Evolutionary conservation across 768 basidiomycete species (phyloP), one percentile per base, ranked within the genome.

Genomic region (Cytidiella melzeri): DNA sequence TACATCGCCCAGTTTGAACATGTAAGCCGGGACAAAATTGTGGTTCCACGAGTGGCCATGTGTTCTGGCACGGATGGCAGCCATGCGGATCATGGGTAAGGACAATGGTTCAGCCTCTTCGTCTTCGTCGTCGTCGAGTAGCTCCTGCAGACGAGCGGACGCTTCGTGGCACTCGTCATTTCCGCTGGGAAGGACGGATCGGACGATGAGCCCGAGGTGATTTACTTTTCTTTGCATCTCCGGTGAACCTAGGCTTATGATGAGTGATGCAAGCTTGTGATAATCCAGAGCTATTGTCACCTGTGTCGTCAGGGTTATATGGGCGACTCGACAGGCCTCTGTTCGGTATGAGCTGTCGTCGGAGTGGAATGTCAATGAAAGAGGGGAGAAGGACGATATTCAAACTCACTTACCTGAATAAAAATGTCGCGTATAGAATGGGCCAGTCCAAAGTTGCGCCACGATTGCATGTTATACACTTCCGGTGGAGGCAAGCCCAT

Each of bases 401-500:
- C n/a, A n/a, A n/a, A n/a, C n/a, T n/a, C n/a, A n/a, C 61, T 43
- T 52, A 73, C 75, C 39, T 61, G 55, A n/a, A 75, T 57, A 45
- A 69, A 68, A 11, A 63, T 55, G 27, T 58, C 60, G 0, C 70
- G 60, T 5, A 76, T 51, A 4, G 69, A 74, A 44, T 71, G 65
- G 0, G 73, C 71, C 18, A 77, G 58, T 7, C 69, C 68, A 51
- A 70, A 76, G 52, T 70, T 76, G 45, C 75, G 60, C 26, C 52
- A 66, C 3, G 72, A 68, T 25, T 60, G 21, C 64, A 66, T 64
- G 5, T 51, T 60, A 20, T 64, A 64, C 25, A 71, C 60, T 3
- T 63, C 67, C 1, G 67, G 68, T 6, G 66, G 64, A 21, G 75
- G 74, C 12, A 77, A 55, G 20, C 74, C 75, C 53, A 76, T 67